phyloP scores from a whole-genome alignment of 1,284 basidiomycete genomes.

The Tilletia indica region DNA sequence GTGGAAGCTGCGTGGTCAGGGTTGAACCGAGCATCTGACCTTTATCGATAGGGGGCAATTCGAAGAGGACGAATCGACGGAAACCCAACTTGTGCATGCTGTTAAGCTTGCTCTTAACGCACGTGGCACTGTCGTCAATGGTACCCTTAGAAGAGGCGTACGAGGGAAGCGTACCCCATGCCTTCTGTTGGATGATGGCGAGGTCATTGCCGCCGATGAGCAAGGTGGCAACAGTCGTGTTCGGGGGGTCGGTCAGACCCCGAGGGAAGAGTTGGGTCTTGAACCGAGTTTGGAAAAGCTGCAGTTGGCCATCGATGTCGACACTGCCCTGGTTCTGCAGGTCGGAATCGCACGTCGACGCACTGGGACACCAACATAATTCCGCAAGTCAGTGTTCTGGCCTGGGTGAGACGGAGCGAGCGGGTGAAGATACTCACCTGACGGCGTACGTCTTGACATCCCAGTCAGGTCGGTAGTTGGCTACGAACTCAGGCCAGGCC shows the following conservation, averaged over 20 bases:
- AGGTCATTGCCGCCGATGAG: conserved; percentile 8
- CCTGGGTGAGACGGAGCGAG: too few relatives aligned
- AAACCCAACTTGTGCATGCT: conserved; percentile 6
- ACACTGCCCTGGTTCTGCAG: not conserved
- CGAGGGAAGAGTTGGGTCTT: not conserved
- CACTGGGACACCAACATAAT: not conserved
- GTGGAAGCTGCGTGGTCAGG: conserved; percentile 3
- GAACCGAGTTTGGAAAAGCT: not conserved
- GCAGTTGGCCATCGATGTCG: not conserved
- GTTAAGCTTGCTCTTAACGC: not conserved
- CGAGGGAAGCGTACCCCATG: not conserved
- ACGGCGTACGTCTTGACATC: conserved; percentile 9
- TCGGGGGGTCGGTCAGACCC: not conserved
- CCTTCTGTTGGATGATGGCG: not conserved
- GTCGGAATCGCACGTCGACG: not conserved
- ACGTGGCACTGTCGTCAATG: not conserved
- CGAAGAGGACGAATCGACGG: conserved; percentile 12
- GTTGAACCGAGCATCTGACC: not conserved
- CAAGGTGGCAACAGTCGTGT: not conserved
- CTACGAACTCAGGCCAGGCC: conserved; percentile 11
- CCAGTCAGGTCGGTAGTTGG: conserved; percentile 4
- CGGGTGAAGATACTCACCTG: not conserved
- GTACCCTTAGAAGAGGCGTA: not conserved
- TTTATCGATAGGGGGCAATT: not conserved
- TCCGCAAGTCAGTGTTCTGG: too few relatives aligned